Conservation (phyloP, 148 eudicot genomes). For the Camellia granthamiana region DNA sequence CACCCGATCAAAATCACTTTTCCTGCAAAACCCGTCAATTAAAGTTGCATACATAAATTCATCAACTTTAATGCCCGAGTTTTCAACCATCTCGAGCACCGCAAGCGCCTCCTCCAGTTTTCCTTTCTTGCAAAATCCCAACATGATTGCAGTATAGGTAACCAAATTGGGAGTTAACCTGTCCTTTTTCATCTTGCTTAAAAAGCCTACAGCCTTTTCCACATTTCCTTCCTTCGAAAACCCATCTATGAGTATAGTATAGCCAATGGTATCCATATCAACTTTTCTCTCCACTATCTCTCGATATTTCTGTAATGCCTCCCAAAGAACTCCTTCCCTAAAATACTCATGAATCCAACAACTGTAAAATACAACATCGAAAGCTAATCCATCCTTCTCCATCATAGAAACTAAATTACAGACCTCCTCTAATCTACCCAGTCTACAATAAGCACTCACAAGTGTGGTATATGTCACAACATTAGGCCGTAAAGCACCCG, state of each 20-base stretch:
- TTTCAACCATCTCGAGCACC: conserved; percentile 33
- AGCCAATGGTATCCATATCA: conserved; percentile 32
- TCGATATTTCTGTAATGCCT: conserved; percentile 32
- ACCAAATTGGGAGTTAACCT: conserved; percentile 37
- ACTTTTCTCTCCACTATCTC: conserved; percentile 36
- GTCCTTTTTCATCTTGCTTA: conserved; percentile 36
- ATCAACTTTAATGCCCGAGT: conserved; percentile 34
- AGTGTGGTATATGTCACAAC: conserved; percentile 39
- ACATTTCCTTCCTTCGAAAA: conserved; percentile 46
- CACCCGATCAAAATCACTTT: conserved; percentile 34
- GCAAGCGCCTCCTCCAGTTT: conserved; percentile 41
- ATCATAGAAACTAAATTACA: conserved; percentile 32
- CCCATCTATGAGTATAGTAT: conserved; percentile 50
- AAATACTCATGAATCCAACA: conserved; percentile 43
- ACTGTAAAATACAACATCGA: conserved; percentile 52
- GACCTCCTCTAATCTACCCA: conserved; percentile 30
- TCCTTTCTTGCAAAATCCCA: conserved; percentile 53
- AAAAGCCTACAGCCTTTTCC: conserved; percentile 45
- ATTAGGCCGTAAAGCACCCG: conserved; percentile 30
- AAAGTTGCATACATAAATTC: conserved; percentile 44
- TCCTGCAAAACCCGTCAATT: conserved; percentile 47
- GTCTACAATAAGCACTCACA: conserved; percentile 35
- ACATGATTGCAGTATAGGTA: conserved; percentile 43
- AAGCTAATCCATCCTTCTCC: conserved; percentile 35
- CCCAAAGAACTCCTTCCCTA: conserved; percentile 26